Evolutionary conservation across 192 early-diverging fungal species (phyloP).

Genomic region (Glomus cerebriforme): DNA sequence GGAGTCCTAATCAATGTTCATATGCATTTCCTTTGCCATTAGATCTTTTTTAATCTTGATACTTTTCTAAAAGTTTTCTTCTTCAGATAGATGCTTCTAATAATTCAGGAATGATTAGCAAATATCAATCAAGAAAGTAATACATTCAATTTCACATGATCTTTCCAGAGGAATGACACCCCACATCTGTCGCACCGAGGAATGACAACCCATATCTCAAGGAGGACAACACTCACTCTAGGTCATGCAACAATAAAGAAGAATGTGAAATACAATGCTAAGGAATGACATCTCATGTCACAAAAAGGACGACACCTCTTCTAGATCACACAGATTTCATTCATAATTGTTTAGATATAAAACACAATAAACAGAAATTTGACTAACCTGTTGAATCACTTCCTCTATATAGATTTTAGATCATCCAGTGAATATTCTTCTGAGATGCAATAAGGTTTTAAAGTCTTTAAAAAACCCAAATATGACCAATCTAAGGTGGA

Average conservation of each 20-base stretch:
- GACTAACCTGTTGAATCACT: slow-evolving; percentile 25
- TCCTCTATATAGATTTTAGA: slow-evolving; percentile 3
- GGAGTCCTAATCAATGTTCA: no score
- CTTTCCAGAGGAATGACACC: slow-evolving; percentile 25
- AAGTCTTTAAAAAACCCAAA: slow-evolving; percentile 19
- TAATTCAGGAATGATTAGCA: no score
- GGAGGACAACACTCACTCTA: neutral
- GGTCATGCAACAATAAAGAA: slow-evolving; percentile 20
- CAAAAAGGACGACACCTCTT: slow-evolving; percentile 10
- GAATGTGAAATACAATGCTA: slow-evolving; percentile 3
- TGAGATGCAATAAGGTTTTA: slow-evolving; percentile 19
- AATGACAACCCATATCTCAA: slow-evolving; percentile 8
- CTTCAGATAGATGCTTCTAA: no score
- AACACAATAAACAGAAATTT: slow-evolving; percentile 18
- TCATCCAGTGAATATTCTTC: neutral
- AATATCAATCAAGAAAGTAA: no score
- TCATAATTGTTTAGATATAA: neutral
- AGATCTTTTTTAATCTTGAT: no score
- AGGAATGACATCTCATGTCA: slow-evolving; percentile 9
- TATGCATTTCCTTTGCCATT: no score
- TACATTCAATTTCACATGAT: neutral
- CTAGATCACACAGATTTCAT: neutral
- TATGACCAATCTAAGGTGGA: slow-evolving; percentile 9
- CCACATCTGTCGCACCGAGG: slow-evolving; percentile 20
- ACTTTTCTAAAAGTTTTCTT: no score